Evolutionary conservation across 805 yeast genomes (phyloP), one percentile per base, ranked within the genome.

Genomic region (Lipomyces spencermartinsiae): DNA sequence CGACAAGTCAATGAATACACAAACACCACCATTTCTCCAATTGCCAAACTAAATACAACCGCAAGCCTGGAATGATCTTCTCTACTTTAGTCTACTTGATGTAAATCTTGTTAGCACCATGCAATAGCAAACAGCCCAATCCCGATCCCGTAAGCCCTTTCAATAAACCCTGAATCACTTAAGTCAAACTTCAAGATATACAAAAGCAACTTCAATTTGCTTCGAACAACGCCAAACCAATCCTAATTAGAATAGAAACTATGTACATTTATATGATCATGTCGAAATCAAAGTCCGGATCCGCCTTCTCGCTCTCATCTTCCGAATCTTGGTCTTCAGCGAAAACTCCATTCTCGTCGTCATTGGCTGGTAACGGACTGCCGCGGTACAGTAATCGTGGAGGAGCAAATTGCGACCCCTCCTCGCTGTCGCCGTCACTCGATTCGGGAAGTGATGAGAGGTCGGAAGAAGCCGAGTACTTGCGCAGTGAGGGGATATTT

Each of bases 231-330:
- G 22, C 49, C 14, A 14, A n/a, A 16, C 49, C 19, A 43, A 43
- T 6, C 49, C 49, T 43, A 43, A 43, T 43, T 19, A 43, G 22
- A n/a, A 16, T 19, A 43, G 49, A n/a, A 43, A n/a, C 1, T 55
- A 55, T 55, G 35, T 31, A 55, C 58, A 55, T 12, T 31, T 31
- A 59, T 31, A 33, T 34, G 22, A 46, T 59, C 56, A 49, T 59
- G 31, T 61, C 64, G 29, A 19, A 37, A 31, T 61, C 64, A n/a
- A 55, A 61, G 16, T 37, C 59, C 39, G 12, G 25, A 12, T 37
- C 64, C 54, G n/a, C 54, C 59, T 46, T 12, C 37, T 54, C 64
- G 54, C 22, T 43, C 2, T 43, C 49, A 22, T 61, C 64, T 19
- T 53, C 64, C 54, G 64, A 54, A 2, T 34, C 22, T 22, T 54